phyloP scores from a whole-genome alignment of 2,329 filamentous ascomycete species.

The Monilinia vaccinii-corymbosi region DNA sequence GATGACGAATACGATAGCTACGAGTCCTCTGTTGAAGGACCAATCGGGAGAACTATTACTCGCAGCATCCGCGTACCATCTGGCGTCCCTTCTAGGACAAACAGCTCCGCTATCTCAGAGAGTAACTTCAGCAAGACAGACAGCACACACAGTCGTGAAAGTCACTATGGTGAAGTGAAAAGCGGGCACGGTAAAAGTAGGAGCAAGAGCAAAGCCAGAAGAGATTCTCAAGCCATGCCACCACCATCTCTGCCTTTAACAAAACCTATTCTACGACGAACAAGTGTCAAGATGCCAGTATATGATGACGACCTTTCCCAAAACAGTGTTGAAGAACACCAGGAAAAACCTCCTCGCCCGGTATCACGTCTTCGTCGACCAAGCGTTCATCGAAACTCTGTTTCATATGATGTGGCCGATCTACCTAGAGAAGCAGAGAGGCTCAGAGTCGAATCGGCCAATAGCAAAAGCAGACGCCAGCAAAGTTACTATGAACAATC shows the following conservation, averaged over 20 bases:
- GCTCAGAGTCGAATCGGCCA: slow-evolving; percentile 20
- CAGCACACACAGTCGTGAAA: slow-evolving; percentile 6
- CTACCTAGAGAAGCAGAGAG: slow-evolving; percentile 9
- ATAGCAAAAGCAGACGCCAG: slow-evolving; percentile 23
- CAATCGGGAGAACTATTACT: background rate
- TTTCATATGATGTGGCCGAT: slow-evolving; percentile 24
- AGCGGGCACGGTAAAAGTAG: background rate
- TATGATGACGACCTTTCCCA: background rate
- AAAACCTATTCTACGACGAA: slow-evolving; percentile 2
- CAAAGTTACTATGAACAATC: slow-evolving; percentile 24
- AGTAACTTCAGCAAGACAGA: slow-evolving; percentile 6
- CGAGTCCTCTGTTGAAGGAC: slow-evolving; percentile 1
- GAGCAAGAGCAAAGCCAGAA: slow-evolving; percentile 11
- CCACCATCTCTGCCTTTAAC: slow-evolving; percentile 15
- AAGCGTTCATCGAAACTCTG: slow-evolving; percentile 21
- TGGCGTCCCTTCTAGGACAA: background rate
- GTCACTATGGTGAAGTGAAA: slow-evolving; percentile 7
- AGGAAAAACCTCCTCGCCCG: slow-evolving; percentile 3
- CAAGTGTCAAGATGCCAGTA: background rate
- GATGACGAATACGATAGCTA: slow-evolving; percentile 5
- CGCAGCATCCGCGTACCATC: slow-evolving; percentile 8
- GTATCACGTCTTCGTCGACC: slow-evolving; percentile 18
- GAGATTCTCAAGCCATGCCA: slow-evolving; percentile 23
- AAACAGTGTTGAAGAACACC: slow-evolving; percentile 1
- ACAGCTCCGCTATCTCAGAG: background rate